These are phyloP conservation scores for Aspergillus carlsbadensis DNA, from an alignment of 495 filamentous ascomycete genomes.

Conservation along the genomic window DNA sequence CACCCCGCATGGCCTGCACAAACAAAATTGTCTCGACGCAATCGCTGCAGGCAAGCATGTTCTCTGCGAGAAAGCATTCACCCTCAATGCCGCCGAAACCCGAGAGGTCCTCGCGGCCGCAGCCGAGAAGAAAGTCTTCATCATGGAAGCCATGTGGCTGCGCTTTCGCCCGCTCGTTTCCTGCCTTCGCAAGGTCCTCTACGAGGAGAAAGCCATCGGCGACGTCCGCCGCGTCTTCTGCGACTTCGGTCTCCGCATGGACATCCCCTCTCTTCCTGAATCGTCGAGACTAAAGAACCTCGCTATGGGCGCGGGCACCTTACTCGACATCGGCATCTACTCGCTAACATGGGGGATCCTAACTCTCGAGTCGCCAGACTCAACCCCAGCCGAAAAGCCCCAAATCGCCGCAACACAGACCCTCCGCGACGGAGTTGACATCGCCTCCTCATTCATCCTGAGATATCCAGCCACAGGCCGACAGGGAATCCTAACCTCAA, in stretches of 20 bases:
- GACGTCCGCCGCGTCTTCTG: constrained; percentile 64
- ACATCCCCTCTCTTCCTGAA: constrained; percentile 37
- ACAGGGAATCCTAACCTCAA: constrained; percentile 24
- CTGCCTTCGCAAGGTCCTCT: constrained; percentile 61
- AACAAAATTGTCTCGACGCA: constrained; percentile 50
- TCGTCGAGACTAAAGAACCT: constrained; percentile 69
- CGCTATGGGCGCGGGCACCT: constrained; percentile 72
- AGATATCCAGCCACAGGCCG: constrained; percentile 14
- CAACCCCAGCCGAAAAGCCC: constrained; percentile 1
- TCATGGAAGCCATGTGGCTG: constrained; percentile 89
- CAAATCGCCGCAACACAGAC: constrained; percentile 17
- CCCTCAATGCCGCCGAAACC: constrained; percentile 70
- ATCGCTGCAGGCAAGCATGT: constrained; percentile 43
- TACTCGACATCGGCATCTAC: constrained; percentile 55
- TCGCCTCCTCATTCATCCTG: constrained; percentile 20
- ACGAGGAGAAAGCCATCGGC: constrained; percentile 57
- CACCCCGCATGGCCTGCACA: constrained; percentile 85
- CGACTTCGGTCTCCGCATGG: constrained; percentile 47
- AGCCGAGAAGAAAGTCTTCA: constrained; percentile 64
- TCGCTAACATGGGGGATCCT: constrained; percentile 23
- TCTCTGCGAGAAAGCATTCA: constrained; percentile 51
- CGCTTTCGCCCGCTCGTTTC: constrained; percentile 70
- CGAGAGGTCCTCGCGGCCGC: constrained; percentile 63
- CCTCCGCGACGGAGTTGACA: constrained; percentile 22
- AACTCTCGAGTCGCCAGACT: constrained; percentile 12